Percentiles rank a stretch among this genome's conserved stretches.
Conservation (phyloP, 2,329 filamentous ascomycete species). For the Hypocrella siamensis region DNA sequence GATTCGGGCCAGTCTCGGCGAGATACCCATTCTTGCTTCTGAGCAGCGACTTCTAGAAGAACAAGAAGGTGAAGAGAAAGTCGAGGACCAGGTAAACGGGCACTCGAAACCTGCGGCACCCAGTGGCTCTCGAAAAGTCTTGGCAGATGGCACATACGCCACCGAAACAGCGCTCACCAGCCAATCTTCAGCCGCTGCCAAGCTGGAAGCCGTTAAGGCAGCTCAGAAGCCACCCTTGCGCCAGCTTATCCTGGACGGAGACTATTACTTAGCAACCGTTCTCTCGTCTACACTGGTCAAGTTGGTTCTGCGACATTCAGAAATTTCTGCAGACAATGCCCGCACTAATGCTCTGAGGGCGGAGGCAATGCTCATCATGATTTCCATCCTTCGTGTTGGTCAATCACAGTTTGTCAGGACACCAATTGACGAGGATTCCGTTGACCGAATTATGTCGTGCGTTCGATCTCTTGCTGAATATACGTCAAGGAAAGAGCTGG, state of each 20-base stretch:
- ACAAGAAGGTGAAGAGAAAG: slow-evolving; percentile 53
- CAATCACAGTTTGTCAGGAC: slow-evolving; percentile 99
- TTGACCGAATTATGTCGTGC: slow-evolving; percentile 98
- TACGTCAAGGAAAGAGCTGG: slow-evolving; percentile 73
- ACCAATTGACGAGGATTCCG: slow-evolving; percentile 91
- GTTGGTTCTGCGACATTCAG: slow-evolving; percentile 91
- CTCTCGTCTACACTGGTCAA: slow-evolving; percentile 94
- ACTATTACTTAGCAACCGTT: slow-evolving; percentile 91
- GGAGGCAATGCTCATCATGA: slow-evolving; percentile 99
- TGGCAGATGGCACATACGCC: slow-evolving; percentile 93
- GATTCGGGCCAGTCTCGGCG: slow-evolving; percentile 82
- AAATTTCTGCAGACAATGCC: slow-evolving; percentile 72
- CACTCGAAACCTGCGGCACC: slow-evolving; percentile 61
- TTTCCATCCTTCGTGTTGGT: slow-evolving; percentile 92
- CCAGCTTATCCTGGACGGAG: slow-evolving; percentile 89
- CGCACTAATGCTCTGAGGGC: slow-evolving; percentile 89
- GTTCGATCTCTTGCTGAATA: slow-evolving; percentile 87
- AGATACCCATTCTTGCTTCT: slow-evolving; percentile 91
- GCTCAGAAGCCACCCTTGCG: slow-evolving; percentile 91
- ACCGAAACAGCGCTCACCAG: slow-evolving; percentile 94
- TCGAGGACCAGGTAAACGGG: slow-evolving; percentile 58
- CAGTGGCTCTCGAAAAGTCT: slow-evolving; percentile 74
- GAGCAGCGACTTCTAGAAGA: slow-evolving; percentile 87
- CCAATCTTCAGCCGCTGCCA: slow-evolving; percentile 76
- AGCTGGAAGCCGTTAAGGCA: slow-evolving; percentile 89